Evolutionary conservation across 169 alveolate genomes (phyloP), one percentile per base, ranked within the genome.

Genomic region (Babesia bigemina): DNA sequence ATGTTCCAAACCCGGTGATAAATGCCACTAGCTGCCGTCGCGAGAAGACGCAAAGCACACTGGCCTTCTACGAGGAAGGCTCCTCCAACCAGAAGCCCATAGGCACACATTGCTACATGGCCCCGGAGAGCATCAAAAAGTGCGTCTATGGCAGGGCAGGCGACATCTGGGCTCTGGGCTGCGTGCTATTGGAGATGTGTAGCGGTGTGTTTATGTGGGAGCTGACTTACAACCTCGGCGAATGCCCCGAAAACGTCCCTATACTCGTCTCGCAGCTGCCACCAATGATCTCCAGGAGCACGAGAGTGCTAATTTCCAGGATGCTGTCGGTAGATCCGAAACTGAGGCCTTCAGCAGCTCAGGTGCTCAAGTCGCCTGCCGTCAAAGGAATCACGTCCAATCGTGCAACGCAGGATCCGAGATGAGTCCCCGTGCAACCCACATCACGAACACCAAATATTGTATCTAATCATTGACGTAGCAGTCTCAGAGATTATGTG

Each of bases 81-180:
- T 66, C 65, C 16, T 63, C 78, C 60, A 66, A 84, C 28, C 70
- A 33, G 33, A 73, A 90, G 14, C 58, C 84, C n/a, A 79, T 91
- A 70, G 95, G 95, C 17, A 91, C 93, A 14, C 90, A 88, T 3
- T 86, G 84, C 61, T 91, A 88, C 72, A 66, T 88, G 69, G 93
- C 95, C 0, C 95, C 95, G 0, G 95, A 91, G 62, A 78, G 88
- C 36, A 48, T 91, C 12, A 26, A 50, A 26, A 82, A 85, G 44
- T 45, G 76, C 44, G 94, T 87, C 4, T 91, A 92, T 74, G 92
- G 91, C 44, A 83, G 70, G 69, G 71, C 91, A 17, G 92, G 85
- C 24, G 96, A 92, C 75, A 86, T 91, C 86, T 92, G 96, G 93
- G 83, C 91, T 49, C 56, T 88, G 26, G 95, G 95, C 6, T 57